Percentiles rank a stretch among this genome's conserved stretches.
These are phyloP conservation scores for Grammothele lineata DNA, from an alignment of 768 basidiomycete genomes.

Conservation along the genomic window DNA sequence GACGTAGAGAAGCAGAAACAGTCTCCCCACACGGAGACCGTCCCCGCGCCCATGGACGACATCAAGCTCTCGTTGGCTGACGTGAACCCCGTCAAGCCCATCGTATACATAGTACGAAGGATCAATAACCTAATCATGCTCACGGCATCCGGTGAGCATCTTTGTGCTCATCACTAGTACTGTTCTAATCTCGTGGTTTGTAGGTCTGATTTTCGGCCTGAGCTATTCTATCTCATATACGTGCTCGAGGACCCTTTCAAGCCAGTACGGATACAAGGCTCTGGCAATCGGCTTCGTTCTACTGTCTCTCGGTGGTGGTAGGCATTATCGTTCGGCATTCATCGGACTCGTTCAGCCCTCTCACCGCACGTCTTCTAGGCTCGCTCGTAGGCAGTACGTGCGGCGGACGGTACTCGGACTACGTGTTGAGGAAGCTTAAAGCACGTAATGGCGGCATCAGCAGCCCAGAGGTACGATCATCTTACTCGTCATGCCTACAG, in stretches of 20 bases:
- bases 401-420: slow-evolving; percentile 59
- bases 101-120: slow-evolving; percentile 51
- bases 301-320: slow-evolving; percentile 69
- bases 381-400: slow-evolving; percentile 48
- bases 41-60: slow-evolving; percentile 11
- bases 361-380: slow-evolving; percentile 33
- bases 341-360: not conserved
- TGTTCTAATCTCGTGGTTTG: too few relatives aligned
- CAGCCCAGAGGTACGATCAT: slow-evolving; percentile 57
- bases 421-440: slow-evolving; percentile 39
- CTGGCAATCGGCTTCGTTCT: slow-evolving; percentile 74
- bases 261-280: slow-evolving; percentile 61
- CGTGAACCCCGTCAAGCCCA: slow-evolving; percentile 67
- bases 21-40: too few relatives aligned
- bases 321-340: slow-evolving; percentile 9
- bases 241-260: slow-evolving; percentile 61
- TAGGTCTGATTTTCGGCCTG: slow-evolving; percentile 70
- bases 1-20: not conserved
- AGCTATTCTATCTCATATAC: slow-evolving; percentile 73
- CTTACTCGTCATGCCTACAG: not conserved
- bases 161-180: too few relatives aligned
- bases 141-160: slow-evolving; percentile 52
- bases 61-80: slow-evolving; percentile 60
- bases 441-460: slow-evolving; percentile 41
- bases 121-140: slow-evolving; percentile 68